Base-by-base conservation (phyloP, 345 rosid species). In the Eutrema heterophyllum region DNA sequence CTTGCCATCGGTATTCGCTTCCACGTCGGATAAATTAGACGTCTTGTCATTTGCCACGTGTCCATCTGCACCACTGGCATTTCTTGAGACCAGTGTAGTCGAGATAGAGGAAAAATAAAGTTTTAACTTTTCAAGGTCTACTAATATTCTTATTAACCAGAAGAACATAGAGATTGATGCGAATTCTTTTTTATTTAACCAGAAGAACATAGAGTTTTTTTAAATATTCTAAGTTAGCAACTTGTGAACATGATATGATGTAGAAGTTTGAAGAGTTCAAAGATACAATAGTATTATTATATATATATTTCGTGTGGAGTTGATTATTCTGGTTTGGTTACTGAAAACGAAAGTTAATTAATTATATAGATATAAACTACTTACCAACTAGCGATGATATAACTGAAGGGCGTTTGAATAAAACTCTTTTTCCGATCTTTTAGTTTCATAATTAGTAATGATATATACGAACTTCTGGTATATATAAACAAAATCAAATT, bases 271-370 rank as follows among this genome's bases (percentile, higher is more conserved):
- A 57, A 49, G 32, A 77, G 72, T 46, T 57, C 67, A 77, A 51
- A 27, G 4, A 35, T 46, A 27, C 7, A 39, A 70, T 55, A 56
- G 40, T 70, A 64, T 49, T 60, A 26, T 45, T n/a, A n/a, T n/a
- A n/a, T 63, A 29, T 61, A 13, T 44, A 49, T 70, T 70, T 32
- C 67, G 67, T 70, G 80, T 70, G 76, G 72, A 71, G 54, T 70
- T 56, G 24, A 65, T 56, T 64, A 70, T 77, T 77, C 62, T 64
- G 26, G 76, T 69, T 70, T 70, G 76, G 67, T 64, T 69, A 70
- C 45, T 40, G 80, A 71, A 55, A 77, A 49, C 40, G 41, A 64
- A 18, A 40, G 33, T 49, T 48, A 21, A 50, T 50, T 13, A 51
- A 9, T 27, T 6, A 58, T 4, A 49, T 4, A 38, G 6, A 16